These are phyloP conservation scores for Globisporangium barbulae DNA, from an alignment of 352 stramenopile genomes.

Conservation along the genomic window DNA sequence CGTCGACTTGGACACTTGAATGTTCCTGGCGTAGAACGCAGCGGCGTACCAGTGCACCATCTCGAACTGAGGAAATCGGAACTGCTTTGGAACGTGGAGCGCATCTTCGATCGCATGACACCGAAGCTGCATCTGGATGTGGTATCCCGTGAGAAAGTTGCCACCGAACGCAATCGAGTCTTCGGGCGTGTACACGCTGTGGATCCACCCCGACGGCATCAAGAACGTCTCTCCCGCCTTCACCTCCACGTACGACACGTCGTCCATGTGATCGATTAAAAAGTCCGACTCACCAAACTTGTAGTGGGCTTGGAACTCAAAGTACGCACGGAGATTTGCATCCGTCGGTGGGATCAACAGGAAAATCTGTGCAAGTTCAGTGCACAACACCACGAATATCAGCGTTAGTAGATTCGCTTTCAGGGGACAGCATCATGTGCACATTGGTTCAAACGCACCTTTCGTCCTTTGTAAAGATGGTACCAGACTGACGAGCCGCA, in stretches of 20 bases:
- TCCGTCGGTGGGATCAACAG: constrained; percentile 38
- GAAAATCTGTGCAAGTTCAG: constrained; percentile 26
- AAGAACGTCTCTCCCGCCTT: constrained; percentile 35
- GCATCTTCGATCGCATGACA: constrained; percentile 31
- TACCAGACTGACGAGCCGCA: constrained; percentile 48
- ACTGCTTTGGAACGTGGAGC: constrained; percentile 23
- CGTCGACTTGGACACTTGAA: constrained; percentile 17
- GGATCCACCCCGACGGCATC: constrained; percentile 45
- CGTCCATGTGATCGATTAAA: constrained; percentile 25
- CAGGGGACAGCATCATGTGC: neutral
- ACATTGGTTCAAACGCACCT: constrained; percentile 19
- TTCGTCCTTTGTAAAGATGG: constrained; percentile 34
- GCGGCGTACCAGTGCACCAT: constrained; percentile 35
- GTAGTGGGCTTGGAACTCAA: constrained; percentile 26
- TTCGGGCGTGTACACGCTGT: constrained; percentile 37
- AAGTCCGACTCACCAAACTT: constrained; percentile 21
- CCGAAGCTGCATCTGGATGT: constrained; percentile 32
- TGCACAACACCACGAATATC: neutral
- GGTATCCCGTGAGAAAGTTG: constrained; percentile 38
- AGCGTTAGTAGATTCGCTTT: neutral
- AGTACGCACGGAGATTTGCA: constrained; percentile 28
- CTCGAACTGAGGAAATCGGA: constrained; percentile 38
- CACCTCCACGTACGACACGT: constrained; percentile 30
- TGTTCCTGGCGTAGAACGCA: constrained; percentile 24
- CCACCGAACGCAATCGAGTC: constrained; percentile 44